Evolutionary conservation across 202 grass and related monocot genomes (phyloP).

Genomic region (Musa balbisiana): DNA sequence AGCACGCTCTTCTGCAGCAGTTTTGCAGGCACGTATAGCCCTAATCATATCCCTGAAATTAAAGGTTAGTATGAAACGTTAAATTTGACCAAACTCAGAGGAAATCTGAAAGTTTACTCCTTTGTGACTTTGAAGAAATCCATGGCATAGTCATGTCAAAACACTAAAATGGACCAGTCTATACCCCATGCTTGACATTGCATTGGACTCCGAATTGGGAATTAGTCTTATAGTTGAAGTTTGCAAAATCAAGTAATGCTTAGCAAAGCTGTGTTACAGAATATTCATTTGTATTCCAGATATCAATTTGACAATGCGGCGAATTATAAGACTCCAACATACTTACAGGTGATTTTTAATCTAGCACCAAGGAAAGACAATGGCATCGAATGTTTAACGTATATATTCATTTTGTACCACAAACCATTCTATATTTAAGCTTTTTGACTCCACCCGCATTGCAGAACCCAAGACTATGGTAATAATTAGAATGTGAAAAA

Average conservation of each 20-base stretch:
- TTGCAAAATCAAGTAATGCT: too few species aligned
- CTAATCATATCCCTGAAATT: slow-evolving; percentile 93
- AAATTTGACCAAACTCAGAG: neutral
- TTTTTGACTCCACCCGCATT: neutral
- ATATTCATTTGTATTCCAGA: neutral
- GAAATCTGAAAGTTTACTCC: neutral
- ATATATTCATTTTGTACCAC: neutral
- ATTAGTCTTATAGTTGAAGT: too few species aligned
- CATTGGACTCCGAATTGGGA: too few species aligned
- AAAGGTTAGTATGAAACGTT: slow-evolving; percentile 15
- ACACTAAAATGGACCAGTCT: too few species aligned
- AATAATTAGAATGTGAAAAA: neutral
- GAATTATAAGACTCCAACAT: neutral
- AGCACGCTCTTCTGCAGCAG: slow-evolving; percentile 91
- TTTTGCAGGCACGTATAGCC: slow-evolving; percentile 92
- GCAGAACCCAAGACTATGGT: neutral
- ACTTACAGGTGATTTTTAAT: neutral
- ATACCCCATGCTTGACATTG: too few species aligned
- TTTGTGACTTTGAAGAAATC: too few species aligned
- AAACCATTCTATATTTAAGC: too few species aligned
- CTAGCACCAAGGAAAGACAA: neutral
- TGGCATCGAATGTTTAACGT: neutral
- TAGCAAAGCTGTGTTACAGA: too few species aligned
- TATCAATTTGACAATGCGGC: neutral
- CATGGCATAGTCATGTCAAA: too few species aligned